Evolutionary conservation across 768 basidiomycete genomes (phyloP).

Genomic region (Baorangia bicolor): DNA sequence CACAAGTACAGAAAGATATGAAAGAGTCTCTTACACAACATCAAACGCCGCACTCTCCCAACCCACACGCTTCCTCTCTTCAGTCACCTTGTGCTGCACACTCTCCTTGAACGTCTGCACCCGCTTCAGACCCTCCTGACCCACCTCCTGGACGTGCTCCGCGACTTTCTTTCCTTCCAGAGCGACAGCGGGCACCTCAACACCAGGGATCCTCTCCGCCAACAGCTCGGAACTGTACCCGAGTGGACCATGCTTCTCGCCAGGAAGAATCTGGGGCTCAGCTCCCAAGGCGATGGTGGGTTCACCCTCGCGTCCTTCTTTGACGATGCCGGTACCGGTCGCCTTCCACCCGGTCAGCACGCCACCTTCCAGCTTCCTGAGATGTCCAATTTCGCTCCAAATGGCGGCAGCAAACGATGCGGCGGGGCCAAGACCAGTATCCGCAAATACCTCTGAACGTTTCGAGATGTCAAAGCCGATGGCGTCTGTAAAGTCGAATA

Average conservation of each 20-base stretch:
- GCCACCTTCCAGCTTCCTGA: constrained; percentile 40
- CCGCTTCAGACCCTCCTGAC: constrained; percentile 36
- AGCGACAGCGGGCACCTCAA: neutral
- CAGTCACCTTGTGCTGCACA: constrained; percentile 40
- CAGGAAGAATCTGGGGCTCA: constrained; percentile 69
- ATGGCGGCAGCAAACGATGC: constrained; percentile 55
- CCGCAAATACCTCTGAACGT: constrained; percentile 62
- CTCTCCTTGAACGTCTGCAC: constrained; percentile 44
- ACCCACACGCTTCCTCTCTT: constrained; percentile 39
- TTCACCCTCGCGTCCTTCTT: constrained; percentile 41
- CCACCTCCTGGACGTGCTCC: constrained; percentile 35
- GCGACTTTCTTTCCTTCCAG: constrained; percentile 18
- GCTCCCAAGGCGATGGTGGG: constrained; percentile 62
- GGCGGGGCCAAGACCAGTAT: constrained; percentile 54
- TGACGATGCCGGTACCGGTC: constrained; percentile 64
- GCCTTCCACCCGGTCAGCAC: constrained; percentile 46
- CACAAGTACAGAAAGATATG: neutral
- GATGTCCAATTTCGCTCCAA: constrained; percentile 67
- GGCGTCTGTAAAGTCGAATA: constrained; percentile 53
- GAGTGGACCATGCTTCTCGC: constrained; percentile 66
- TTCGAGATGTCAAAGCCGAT: constrained; percentile 58
- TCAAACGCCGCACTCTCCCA: constrained; percentile 55
- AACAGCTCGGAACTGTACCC: constrained; percentile 49
- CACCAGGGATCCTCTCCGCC: constrained; percentile 2
- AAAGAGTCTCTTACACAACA: constrained; percentile 9